Evolutionary conservation across 345 rosid genomes (phyloP).

Genomic region (Geranium brycei): DNA sequence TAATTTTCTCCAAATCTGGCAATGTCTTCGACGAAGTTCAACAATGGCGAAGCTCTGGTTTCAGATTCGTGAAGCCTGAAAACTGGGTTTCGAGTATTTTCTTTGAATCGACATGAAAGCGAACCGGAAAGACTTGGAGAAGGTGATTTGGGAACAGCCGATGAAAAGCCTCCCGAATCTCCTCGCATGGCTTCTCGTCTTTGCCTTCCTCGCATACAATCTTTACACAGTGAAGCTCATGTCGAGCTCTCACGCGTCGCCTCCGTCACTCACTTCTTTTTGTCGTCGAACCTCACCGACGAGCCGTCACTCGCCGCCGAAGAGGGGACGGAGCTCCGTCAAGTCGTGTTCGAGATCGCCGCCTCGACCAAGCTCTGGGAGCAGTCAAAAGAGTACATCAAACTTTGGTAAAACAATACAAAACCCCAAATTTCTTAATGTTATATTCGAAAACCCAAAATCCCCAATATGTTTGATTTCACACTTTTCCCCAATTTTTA

Average conservation of each 20-base stretch:
- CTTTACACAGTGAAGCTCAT: slow-evolving; percentile 80
- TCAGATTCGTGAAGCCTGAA: not conserved
- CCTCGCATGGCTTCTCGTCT: slow-evolving; percentile 54
- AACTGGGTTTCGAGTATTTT: too few relatives aligned
- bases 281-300: slow-evolving; percentile 4
- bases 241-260: slow-evolving; percentile 32
- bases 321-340: slow-evolving; percentile 33
- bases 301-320: not conserved
- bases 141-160: slow-evolving; percentile 43
- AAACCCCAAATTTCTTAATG: too few relatives aligned
- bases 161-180: slow-evolving; percentile 45
- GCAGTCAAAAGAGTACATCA: slow-evolving; percentile 73
- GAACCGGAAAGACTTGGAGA: slow-evolving; percentile 46
- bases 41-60: not conserved
- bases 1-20: too few relatives aligned
- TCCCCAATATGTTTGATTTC: too few relatives aligned
- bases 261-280: not conserved
- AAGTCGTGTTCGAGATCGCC: slow-evolving; percentile 86
- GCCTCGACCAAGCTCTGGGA: slow-evolving; percentile 93
- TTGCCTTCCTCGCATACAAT: slow-evolving; percentile 55
- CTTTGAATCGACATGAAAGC: slow-evolving; percentile 18
- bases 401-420: slow-evolving; percentile 92
- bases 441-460: too few relatives aligned
- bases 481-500: too few relatives aligned
- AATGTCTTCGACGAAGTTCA: too few relatives aligned